Conservation (phyloP, 805 yeast genomes). For the Kuraishia piskuri region DNA sequence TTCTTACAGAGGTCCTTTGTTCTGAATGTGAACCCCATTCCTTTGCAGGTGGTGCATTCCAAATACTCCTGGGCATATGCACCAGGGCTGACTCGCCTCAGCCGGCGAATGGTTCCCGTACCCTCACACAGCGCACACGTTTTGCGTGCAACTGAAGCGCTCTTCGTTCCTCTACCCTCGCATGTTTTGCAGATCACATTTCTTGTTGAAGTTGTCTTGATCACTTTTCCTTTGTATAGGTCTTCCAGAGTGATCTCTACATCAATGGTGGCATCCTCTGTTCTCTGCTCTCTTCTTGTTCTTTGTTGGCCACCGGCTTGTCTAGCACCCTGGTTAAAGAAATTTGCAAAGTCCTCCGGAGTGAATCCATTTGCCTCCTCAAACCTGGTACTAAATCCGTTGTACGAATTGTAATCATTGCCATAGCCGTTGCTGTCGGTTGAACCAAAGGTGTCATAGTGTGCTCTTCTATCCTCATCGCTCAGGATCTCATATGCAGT, state of each 20-base stretch:
- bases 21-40: constrained; percentile 52
- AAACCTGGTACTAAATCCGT: constrained; percentile 26
- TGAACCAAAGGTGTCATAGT: constrained; percentile 52
- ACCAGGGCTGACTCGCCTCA: constrained; percentile 67
- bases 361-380: constrained; percentile 35
- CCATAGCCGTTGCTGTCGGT: constrained; percentile 18
- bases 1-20: constrained; percentile 68
- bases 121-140: constrained; percentile 69
- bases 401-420: constrained; percentile 19
- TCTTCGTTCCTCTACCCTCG: constrained; percentile 66
- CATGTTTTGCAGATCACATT: constrained; percentile 67
- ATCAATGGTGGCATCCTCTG: constrained; percentile 62
- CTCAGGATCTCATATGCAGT: constrained; percentile 80
- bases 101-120: constrained; percentile 49
- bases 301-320: constrained; percentile 6
- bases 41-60: constrained; percentile 62
- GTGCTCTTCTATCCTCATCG: constrained; percentile 53
- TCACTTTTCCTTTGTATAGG: constrained; percentile 69
- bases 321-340: constrained; percentile 37
- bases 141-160: constrained; percentile 40
- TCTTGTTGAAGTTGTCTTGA: constrained; percentile 66
- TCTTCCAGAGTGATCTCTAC: constrained; percentile 65
- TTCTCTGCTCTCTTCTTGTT: constrained; percentile 16
- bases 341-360: constrained; percentile 72
- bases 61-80: constrained; percentile 54